Evolutionary conservation across 2,329 filamentous ascomycete genomes (phyloP).

Genomic region (Aspergillus chevalieri): DNA sequence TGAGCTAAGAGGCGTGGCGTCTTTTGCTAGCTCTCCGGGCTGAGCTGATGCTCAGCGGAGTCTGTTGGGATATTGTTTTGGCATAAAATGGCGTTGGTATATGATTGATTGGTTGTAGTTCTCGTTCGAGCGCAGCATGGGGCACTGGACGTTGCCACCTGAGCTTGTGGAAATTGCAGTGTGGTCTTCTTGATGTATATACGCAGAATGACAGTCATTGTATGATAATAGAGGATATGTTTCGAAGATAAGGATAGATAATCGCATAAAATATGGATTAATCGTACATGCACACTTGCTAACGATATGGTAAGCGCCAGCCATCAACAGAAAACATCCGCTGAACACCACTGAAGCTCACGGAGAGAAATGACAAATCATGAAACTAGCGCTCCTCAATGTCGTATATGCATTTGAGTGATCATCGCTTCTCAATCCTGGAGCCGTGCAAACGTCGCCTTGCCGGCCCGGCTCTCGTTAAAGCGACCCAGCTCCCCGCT

Average conservation of each 20-base stretch:
- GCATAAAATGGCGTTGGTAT: constrained; percentile 19
- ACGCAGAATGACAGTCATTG: no score
- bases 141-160: no score
- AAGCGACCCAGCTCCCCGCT: constrained; percentile 46
- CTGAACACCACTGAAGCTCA: background rate
- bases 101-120: background rate
- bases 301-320: no score
- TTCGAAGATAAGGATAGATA: no score
- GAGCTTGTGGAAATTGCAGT: no score
- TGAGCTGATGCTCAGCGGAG: background rate
- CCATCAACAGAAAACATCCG: no score
- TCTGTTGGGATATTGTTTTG: constrained; percentile 1
- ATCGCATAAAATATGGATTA: no score
- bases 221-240: no score
- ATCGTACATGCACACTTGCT: no score
- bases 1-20: constrained; percentile 23
- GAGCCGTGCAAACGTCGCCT: constrained; percentile 43
- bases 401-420: background rate
- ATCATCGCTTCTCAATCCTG: constrained; percentile 9
- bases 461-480: constrained; percentile 51
- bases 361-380: no score
- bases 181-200: no score
- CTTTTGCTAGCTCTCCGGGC: background rate
- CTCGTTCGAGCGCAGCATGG: no score
- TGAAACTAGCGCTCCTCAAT: background rate